These are phyloP conservation scores for Copromyces sp. DNA, from an alignment of 495 filamentous ascomycete genomes.

Conservation along the genomic window DNA sequence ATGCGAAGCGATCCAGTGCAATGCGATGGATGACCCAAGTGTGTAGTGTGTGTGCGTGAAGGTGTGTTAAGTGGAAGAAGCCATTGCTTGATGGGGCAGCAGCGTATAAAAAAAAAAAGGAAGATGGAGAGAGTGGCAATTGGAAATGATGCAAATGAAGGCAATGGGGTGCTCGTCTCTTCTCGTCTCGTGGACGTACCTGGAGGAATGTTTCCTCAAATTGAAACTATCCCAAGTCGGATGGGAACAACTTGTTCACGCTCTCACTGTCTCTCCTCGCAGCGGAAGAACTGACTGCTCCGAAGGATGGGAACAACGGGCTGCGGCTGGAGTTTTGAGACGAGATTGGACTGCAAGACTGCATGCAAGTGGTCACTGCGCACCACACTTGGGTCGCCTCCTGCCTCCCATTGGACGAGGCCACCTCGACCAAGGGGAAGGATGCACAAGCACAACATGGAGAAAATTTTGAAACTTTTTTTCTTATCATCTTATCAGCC, in stretches of 20 bases:
- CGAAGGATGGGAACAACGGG: constrained; percentile 21
- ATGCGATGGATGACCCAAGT: background rate
- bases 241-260: constrained; percentile 9
- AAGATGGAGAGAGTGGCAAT: background rate
- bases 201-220: constrained; percentile 12
- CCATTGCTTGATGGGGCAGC: background rate
- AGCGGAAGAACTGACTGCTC: constrained; percentile 29
- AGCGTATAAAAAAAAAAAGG: background rate
- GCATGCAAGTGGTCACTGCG: background rate
- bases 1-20: background rate
- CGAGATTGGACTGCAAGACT: background rate
- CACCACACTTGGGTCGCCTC: background rate
- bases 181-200: constrained; percentile 16
- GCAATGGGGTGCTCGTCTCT: background rate
- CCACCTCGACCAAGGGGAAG: background rate
- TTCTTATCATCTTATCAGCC: background rate
- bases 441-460: background rate
- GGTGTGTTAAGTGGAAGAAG: background rate
- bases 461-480: background rate
- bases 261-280: constrained; percentile 9
- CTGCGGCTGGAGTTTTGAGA: constrained; percentile 26
- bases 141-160: background rate
- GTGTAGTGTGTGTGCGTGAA: background rate
- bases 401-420: background rate
- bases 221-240: constrained; percentile 24